Percentiles rank a stretch among this genome's conserved stretches.
phyloP scores from a whole-genome alignment of 805 yeast species.

The Lipomyces chichibuensis region DNA sequence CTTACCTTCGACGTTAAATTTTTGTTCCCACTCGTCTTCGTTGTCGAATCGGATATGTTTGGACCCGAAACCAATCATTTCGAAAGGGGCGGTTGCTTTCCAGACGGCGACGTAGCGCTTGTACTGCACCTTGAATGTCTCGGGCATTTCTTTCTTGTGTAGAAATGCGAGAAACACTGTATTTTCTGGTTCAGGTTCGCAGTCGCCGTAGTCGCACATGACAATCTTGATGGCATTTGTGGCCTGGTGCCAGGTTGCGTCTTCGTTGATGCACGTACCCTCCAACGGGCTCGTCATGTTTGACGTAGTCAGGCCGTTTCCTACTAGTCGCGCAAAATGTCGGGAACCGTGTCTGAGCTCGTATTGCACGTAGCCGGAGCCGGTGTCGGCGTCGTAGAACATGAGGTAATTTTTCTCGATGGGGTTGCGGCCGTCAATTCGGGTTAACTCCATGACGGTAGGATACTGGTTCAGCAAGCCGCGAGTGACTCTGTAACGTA shows the following conservation, averaged over 20 bases:
- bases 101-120: constrained; percentile 30
- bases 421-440: constrained; percentile 24
- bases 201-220: constrained; percentile 33
- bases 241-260: constrained; percentile 35
- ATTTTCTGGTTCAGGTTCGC: constrained; percentile 28
- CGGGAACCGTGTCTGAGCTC: constrained; percentile 25
- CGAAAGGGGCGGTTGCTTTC: constrained; percentile 29
- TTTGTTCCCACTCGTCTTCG: constrained; percentile 34
- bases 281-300: constrained; percentile 32
- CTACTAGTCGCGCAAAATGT: constrained; percentile 32
- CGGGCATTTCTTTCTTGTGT: constrained; percentile 24
- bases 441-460: constrained; percentile 32
- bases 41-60: constrained; percentile 29
- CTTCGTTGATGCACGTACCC: constrained; percentile 20
- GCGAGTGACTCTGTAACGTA: constrained; percentile 30
- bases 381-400: constrained; percentile 27
- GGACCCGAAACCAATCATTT: constrained; percentile 21
- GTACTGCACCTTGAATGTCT: constrained; percentile 27
- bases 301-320: constrained; percentile 32
- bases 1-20: constrained; percentile 33
- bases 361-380: constrained; percentile 29
- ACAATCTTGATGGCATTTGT: constrained; percentile 33
- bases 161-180: constrained; percentile 31
- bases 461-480: constrained; percentile 29
- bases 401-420: constrained; percentile 31